Base-by-base conservation (phyloP, 768 basidiomycete species). In the Strobilomyces confusus region DNA sequence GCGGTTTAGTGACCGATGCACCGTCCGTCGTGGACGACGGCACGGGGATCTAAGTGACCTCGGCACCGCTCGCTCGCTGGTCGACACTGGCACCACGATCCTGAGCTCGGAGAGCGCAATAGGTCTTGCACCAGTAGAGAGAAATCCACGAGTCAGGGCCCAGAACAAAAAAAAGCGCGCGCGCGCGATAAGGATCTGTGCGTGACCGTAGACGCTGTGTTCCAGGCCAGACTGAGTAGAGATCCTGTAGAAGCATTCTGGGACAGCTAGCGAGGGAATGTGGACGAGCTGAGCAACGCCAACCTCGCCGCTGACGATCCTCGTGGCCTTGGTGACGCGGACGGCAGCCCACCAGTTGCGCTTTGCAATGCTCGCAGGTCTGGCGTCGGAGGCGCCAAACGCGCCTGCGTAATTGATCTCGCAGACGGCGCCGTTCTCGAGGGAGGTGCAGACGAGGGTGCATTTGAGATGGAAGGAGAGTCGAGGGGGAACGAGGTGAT, bases 291-390 rank as follows among this genome's bases (percentile, higher is more conserved):
- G n/a, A n/a, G n/a, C n/a, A n/a, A n/a, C n/a, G n/a, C n/a, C n/a
- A n/a, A n/a, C n/a, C n/a, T 88, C 89, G 2, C 88, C 80, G 54
- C 86, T 87, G 13, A 95, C 65, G 48, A 93, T 65, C 0, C 83
- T 85, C 63, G 83, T 89, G 1, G 90, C 90, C 58, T 89, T 89
- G 3, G 89, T 86, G 2, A 91, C 89, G 1, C 92, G 77, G 17
- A 82, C 77, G 0, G 81, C 77, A 0, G 87, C 82, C 92, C 92
- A 89, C 91, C 90, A 90, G 58, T 92, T 89, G 37, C 88, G 72
- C 70, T 88, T 89, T 5, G 81, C 80, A 51, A 84, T 82, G 15
- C 75, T 80, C 3, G 71, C 59, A 11, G 66, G 19, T 72, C 59
- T 0, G 75, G 53, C 43, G n/a, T 84, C 82, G 19, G 77, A 75